Conservation (phyloP, 495 filamentous ascomycete species). For the Aspergillus ostianus region DNA sequence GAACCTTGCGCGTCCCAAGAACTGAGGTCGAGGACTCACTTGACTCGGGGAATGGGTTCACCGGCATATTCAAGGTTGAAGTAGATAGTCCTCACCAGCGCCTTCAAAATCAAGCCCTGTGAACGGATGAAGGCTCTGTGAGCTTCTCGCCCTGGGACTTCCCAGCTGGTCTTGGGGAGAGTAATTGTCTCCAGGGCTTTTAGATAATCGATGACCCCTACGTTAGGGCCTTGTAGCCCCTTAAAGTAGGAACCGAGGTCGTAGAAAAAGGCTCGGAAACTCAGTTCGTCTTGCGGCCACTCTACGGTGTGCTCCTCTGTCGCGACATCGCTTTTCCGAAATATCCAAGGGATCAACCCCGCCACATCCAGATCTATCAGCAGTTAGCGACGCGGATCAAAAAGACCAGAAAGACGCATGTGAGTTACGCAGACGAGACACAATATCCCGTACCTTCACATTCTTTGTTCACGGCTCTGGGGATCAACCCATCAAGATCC, state of each 20-base stretch:
- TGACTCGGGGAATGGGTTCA: neutral
- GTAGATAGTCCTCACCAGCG: slow-evolving; percentile 3
- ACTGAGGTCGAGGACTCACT: neutral
- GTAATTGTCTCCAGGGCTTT: neutral
- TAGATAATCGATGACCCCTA: neutral
- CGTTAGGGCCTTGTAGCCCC: neutral
- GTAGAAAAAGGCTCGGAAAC: slow-evolving; percentile 7
- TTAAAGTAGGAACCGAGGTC: neutral
- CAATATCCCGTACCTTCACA: neutral
- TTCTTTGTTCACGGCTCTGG: neutral
- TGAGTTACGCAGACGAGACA: neutral
- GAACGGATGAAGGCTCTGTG: neutral
- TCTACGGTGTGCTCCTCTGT: neutral
- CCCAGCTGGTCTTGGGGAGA: slow-evolving; percentile 5
- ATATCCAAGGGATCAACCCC: slow-evolving; percentile 5
- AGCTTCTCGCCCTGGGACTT: neutral
- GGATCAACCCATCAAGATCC: slow-evolving; percentile 1
- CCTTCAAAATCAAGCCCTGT: slow-evolving; percentile 6
- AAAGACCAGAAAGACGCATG: neutral
- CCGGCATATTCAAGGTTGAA: neutral
- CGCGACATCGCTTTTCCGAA: neutral
- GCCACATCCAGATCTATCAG: slow-evolving; percentile 1
- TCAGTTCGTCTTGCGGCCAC: neutral
- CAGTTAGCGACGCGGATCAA: neutral
- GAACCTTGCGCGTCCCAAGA: neutral